Percentiles rank a stretch among this genome's conserved stretches.
These are phyloP conservation scores for Suillus subalutaceus DNA, from an alignment of 768 basidiomycete genomes.

Conservation along the genomic window DNA sequence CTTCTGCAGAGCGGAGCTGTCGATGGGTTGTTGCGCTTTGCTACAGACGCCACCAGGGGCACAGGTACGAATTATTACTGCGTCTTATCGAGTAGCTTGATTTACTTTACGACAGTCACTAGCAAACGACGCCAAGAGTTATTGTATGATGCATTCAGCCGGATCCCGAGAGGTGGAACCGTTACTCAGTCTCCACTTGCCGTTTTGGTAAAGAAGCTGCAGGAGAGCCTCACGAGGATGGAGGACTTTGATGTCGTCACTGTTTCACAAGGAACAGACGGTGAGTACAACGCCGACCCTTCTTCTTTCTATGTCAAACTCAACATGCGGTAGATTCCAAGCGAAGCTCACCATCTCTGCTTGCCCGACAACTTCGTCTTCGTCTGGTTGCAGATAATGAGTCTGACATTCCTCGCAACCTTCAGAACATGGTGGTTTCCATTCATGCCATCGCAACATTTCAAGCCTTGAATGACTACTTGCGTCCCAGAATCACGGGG, in stretches of 20 bases:
- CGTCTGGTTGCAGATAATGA: slow-evolving; percentile 89
- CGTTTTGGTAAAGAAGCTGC: slow-evolving; percentile 90
- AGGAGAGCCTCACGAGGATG: slow-evolving; percentile 93
- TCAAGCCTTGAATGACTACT: slow-evolving; percentile 95
- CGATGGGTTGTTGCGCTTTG: slow-evolving; percentile 81
- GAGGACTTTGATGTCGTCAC: slow-evolving; percentile 96
- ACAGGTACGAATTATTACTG: slow-evolving; percentile 17
- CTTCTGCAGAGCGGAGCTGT: slow-evolving; percentile 92
- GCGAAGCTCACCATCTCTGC: slow-evolving; percentile 84
- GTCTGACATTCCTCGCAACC: slow-evolving; percentile 81
- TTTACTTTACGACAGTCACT: slow-evolving; percentile 50
- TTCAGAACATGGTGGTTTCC: slow-evolving; percentile 92
- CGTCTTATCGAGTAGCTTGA: slow-evolving; percentile 11
- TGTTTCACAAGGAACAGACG: slow-evolving; percentile 80
- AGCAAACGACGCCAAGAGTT: slow-evolving; percentile 72
- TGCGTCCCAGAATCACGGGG: slow-evolving; percentile 86
- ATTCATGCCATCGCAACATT: slow-evolving; percentile 99
- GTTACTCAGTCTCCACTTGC: slow-evolving; percentile 62
- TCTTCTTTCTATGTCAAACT: slow-evolving; percentile 4
- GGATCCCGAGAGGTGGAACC: slow-evolving; percentile 46
- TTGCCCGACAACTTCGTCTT: slow-evolving; percentile 91
- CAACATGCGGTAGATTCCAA: slow-evolving; percentile 67
- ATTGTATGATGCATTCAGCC: slow-evolving; percentile 77
- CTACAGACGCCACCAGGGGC: slow-evolving; percentile 66
- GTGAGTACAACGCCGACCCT: slow-evolving; percentile 42